Conservation (phyloP, 2,329 filamentous ascomycete genomes). For the Cytospora schulzeri region DNA sequence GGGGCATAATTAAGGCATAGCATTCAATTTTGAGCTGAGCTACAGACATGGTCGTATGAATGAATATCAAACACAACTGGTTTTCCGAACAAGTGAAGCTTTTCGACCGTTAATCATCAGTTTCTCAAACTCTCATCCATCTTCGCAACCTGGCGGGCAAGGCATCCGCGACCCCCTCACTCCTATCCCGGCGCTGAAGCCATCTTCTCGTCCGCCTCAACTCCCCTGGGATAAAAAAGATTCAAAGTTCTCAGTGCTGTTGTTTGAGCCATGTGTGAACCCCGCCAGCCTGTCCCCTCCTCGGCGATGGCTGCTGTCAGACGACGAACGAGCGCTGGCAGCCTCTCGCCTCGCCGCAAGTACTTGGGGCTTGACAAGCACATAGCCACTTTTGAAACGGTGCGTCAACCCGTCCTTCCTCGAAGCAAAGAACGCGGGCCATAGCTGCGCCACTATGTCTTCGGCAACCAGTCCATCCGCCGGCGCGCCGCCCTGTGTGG, state of each 20-base stretch:
- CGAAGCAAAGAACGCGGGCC: background rate
- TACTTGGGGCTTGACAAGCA: background rate
- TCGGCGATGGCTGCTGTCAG: background rate
- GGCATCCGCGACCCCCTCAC: background rate
- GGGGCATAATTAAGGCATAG: too few species aligned
- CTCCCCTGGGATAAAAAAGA: background rate
- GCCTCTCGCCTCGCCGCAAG: background rate
- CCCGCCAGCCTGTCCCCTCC: background rate
- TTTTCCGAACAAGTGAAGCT: too few species aligned
- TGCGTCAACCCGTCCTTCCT: background rate
- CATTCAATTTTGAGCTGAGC: too few species aligned
- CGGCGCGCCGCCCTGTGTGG: background rate
- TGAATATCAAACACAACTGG: too few species aligned
- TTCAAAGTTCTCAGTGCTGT: background rate
- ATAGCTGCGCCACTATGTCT: background rate
- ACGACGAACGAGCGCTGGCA: background rate
- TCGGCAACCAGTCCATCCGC: background rate
- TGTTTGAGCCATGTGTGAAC: background rate
- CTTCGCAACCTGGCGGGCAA: conserved; percentile 5
- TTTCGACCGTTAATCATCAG: background rate
- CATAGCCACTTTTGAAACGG: background rate
- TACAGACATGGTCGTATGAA: too few species aligned
- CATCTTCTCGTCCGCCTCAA: background rate
- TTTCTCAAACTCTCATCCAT: background rate
- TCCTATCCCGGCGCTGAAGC: background rate